Evolutionary conservation across 148 eudicot species (phyloP).

Genomic region (Cornus suecica): DNA sequence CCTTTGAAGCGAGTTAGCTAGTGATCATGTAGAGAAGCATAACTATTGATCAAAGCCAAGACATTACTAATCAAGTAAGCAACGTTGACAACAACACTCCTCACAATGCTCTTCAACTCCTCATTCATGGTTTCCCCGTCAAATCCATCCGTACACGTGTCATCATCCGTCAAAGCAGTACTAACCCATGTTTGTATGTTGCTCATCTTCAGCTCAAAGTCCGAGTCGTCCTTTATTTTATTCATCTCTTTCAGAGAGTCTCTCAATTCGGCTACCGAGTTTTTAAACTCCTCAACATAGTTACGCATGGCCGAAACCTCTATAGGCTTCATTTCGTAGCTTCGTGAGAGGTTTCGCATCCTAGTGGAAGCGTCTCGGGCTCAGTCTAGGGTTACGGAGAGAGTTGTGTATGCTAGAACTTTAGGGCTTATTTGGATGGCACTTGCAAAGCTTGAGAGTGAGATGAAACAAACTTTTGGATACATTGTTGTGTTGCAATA

Average conservation of each 20-base stretch:
- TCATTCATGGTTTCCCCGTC: slow-evolving; percentile 25
- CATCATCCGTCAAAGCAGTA: slow-evolving; percentile 36
- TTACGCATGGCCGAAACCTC: slow-evolving; percentile 18
- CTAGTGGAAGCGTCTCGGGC: slow-evolving; percentile 10
- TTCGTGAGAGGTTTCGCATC: neutral
- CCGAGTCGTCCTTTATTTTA: slow-evolving; percentile 6
- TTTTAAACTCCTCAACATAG: slow-evolving; percentile 16
- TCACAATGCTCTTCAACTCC: slow-evolving; percentile 21
- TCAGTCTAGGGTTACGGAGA: slow-evolving; percentile 17
- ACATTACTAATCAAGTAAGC: slow-evolving; percentile 37
- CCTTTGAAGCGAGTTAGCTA: no score
- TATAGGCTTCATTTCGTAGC: slow-evolving; percentile 7
- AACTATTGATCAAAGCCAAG: slow-evolving; percentile 34
- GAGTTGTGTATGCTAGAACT: slow-evolving; percentile 23
- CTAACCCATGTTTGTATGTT: slow-evolving; percentile 45
- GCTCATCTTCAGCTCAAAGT: slow-evolving; percentile 14
- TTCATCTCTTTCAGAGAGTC: slow-evolving; percentile 27
- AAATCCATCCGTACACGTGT: slow-evolving; percentile 35
- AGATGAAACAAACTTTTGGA: slow-evolving; percentile 18
- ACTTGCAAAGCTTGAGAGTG: slow-evolving; percentile 21
- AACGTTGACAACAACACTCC: slow-evolving; percentile 13
- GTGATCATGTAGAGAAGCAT: slow-evolving; percentile 21
- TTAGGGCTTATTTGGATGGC: slow-evolving; percentile 19
- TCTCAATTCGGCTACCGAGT: slow-evolving; percentile 18
- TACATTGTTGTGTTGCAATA: slow-evolving; percentile 22